phyloP scores from a whole-genome alignment of 106 monocot species.

The Apostasia shenzhenica region DNA sequence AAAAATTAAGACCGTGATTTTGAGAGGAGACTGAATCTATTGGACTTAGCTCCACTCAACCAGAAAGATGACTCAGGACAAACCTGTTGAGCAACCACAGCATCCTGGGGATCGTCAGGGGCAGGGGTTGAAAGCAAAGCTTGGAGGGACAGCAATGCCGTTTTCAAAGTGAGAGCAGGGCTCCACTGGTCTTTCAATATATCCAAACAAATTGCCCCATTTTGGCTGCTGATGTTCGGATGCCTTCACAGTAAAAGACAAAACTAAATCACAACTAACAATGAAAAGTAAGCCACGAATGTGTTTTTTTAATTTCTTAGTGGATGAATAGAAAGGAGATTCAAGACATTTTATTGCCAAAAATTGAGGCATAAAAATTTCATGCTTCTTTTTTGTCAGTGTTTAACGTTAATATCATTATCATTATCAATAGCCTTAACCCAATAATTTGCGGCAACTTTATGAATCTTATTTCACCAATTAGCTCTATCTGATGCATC shows the following conservation, averaged over 20 bases:
- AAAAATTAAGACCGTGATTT: background rate
- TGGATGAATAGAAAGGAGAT: too few relatives aligned
- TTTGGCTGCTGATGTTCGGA: conserved; percentile 96
- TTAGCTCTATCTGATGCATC: too few relatives aligned
- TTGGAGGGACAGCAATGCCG: conserved; percentile 83
- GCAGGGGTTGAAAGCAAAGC: conserved; percentile 83
- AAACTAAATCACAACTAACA: background rate
- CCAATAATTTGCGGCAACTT: too few relatives aligned
- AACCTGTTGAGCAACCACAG: conserved; percentile 95
- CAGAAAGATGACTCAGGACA: background rate
- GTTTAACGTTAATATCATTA: too few relatives aligned
- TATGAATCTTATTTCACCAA: too few relatives aligned
- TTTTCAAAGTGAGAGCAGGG: conserved; percentile 90
- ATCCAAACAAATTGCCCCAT: conserved; percentile 96
- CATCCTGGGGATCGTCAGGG: conserved; percentile 97
- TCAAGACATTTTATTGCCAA: too few relatives aligned
- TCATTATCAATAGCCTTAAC: too few relatives aligned
- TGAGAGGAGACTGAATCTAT: background rate
- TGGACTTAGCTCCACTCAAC: too few relatives aligned
- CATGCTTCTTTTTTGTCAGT: too few relatives aligned
- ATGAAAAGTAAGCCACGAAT: background rate
- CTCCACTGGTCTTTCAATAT: conserved; percentile 98
- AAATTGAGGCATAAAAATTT: too few relatives aligned
- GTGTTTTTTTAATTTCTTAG: background rate
- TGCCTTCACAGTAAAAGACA: conserved; percentile 45